phyloP scores from a whole-genome alignment of 345 rosid genomes.

The Salix arbutifolia region DNA sequence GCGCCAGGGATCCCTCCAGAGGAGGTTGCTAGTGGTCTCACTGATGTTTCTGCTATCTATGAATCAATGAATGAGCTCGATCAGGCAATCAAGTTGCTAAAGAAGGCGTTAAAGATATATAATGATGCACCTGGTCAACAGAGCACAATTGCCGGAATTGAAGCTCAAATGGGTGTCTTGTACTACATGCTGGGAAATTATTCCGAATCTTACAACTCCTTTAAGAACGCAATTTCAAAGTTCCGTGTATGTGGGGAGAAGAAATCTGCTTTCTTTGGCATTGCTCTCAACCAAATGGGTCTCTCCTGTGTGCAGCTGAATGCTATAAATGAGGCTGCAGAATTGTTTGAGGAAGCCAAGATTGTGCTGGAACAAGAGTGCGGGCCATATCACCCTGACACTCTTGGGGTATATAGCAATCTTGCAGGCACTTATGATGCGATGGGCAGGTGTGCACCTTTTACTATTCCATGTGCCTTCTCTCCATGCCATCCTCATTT shows the following conservation, averaged over 20 bases:
- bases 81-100: slow-evolving; percentile 58
- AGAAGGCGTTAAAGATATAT: slow-evolving; percentile 58
- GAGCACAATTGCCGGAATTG: slow-evolving; percentile 77
- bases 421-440: slow-evolving; percentile 97
- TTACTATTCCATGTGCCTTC: not conserved
- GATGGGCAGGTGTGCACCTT: slow-evolving; percentile 70
- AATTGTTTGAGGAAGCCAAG: slow-evolving; percentile 85
- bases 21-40: slow-evolving; percentile 80
- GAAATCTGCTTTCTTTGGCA: slow-evolving; percentile 72
- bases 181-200: slow-evolving; percentile 78
- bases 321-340: slow-evolving; percentile 78
- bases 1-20: slow-evolving; percentile 57
- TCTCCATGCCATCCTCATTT: not conserved
- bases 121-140: slow-evolving; percentile 67
- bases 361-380: slow-evolving; percentile 68
- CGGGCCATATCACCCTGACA: slow-evolving; percentile 89
- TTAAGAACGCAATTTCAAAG: slow-evolving; percentile 61
- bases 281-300: slow-evolving; percentile 89
- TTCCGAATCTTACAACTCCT: slow-evolving; percentile 57
- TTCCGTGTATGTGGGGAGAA: slow-evolving; percentile 79
- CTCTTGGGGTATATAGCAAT: slow-evolving; percentile 84
- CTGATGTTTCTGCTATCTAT: slow-evolving; percentile 76
- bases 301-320: slow-evolving; percentile 71
- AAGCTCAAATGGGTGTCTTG: slow-evolving; percentile 90
- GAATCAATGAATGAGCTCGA: slow-evolving; percentile 82